Base-by-base conservation (phyloP, 108 stramenopile genomes). In the Skeletonema menzelii region DNA sequence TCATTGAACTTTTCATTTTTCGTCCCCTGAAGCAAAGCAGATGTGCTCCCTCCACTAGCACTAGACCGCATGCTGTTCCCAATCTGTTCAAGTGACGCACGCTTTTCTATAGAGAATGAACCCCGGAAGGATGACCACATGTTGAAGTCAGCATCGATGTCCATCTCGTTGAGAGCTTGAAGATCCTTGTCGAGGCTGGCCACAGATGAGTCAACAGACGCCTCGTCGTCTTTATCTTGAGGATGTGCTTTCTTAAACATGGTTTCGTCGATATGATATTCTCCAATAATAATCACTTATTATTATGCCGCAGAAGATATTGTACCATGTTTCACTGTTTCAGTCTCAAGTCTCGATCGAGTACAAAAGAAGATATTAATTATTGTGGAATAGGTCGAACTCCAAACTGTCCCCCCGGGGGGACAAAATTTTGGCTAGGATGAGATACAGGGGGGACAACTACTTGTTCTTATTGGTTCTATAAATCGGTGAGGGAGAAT, bases 121-220 rank as follows among this genome's bases (percentile, higher is more conserved):
- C 20, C 27, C 24, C 72, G 44, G 40, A 78, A 78, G 1, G 61
- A 61, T 22, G 58, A 49, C 77, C 77, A 78, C 2, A 49, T 44
- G 58, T 78, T 57, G 65, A 73, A 78, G 34, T 78, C 77, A 12
- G 30, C 22, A 56, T 78, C 77, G 42, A 78, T 78, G 72, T 73
- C 31, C 71, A 78, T 73, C 59, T 78, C 72, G 31, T 73, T 67
- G 30, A 73, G 65, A 37, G 59, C 59, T 17, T 67, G 31, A 27
- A 73, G 64, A 42, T 78, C 77, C 27, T 61, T 37, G 8, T 77
- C 75, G 19, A 42, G 19, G 26, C 40, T 69, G 37, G 64, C 49
- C 49, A 22, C 19, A 22, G 49, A 53, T 22, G 49, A 24, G 22
- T 53, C 8, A 20, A 22, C 1, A 20, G 49, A 53, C 24, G 49